A percentile compares a stretch with the other conserved stretches of the same genome.
These are phyloP conservation scores for Petunia secreta DNA, from an alignment of 257 asterid genomes.

Conservation along the genomic window DNA sequence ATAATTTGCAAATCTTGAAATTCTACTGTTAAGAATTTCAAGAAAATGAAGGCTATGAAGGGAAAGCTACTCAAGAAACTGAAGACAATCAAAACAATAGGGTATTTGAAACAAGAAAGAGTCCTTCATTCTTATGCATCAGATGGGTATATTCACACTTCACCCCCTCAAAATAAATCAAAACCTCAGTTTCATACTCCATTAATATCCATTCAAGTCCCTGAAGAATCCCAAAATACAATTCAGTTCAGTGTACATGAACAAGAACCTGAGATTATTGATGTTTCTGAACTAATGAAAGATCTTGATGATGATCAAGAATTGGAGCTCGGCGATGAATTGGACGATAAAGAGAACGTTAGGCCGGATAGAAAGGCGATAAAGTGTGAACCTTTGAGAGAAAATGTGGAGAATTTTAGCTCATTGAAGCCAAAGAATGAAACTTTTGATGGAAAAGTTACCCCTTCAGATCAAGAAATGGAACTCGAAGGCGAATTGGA, in stretches of 20 bases:
- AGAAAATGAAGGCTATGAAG: constrained; percentile 70
- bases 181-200: constrained; percentile 41
- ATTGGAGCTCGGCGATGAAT: constrained; percentile 36
- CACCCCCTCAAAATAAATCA: constrained; percentile 35
- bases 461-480: background rate
- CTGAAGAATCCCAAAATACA: constrained; percentile 34
- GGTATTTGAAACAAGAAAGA: constrained; percentile 71
- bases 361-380: constrained; percentile 35
- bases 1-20: background rate
- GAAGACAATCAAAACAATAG: constrained; percentile 74
- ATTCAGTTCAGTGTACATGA: constrained; percentile 26
- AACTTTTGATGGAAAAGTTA: background rate
- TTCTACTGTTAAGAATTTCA: background rate
- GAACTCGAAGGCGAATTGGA: constrained; percentile 21
- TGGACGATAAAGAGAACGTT: constrained; percentile 65
- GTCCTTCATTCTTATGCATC: constrained; percentile 62
- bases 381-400: constrained; percentile 17
- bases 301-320: constrained; percentile 70
- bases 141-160: constrained; percentile 52
- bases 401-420: constrained; percentile 22
- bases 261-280: constrained; percentile 62
- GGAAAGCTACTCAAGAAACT: constrained; percentile 81
- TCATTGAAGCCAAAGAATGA: constrained; percentile 36
- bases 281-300: constrained; percentile 71
- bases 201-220: constrained; percentile 33